Evolutionary conservation across 371 early-diverging fungal genomes (phyloP), one percentile per base, ranked within the genome.

Genomic region (Coemansia sp.): DNA sequence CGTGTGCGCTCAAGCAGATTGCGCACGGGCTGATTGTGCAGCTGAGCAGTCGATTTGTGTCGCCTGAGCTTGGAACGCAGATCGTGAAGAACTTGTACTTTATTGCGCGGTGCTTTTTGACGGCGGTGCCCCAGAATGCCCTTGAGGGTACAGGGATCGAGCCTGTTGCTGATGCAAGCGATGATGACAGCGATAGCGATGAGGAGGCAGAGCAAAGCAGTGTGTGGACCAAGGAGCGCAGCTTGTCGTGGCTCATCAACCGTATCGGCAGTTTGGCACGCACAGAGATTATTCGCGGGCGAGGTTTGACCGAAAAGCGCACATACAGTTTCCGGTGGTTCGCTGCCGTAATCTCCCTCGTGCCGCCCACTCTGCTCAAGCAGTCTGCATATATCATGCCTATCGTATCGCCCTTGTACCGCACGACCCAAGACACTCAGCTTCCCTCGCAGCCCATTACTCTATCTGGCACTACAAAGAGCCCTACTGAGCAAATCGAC

Each of bases 41-140:
- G 69, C 80, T 96, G 34, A 87, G 86, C 77, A 88, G 90, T 52
- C 75, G 82, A 16, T 79, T 84, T 66, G 59, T 95, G 39, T 82
- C 90, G 22, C 84, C 86, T 47, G 95, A 94, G 16, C 85, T 91
- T 47, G 94, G 91, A 2, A 90, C 85, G 64, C 96, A 97, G 78
- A 78, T 90, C 50, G 91, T 95, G 21, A 95, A 96, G 85, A 97
- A 98, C 76, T 66, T 97, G 72, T 89, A 92, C 78, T 98, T 94
- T 79, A 80, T 96, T 45, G 91, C 89, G 63, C 91, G 90, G 71
- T 87, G 89, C 68, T 85, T 95, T 72, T 39, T 72, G 54, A 64
- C 68, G 8, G 64, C 64, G 5, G 68, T 68, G 26, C 72, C 76
- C 4, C 59, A 80, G 1, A 72, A 80, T 26, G 73, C 73, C 1